Base-by-base conservation (phyloP, 192 early-diverging fungal species). In the Backusella mclennaniae region DNA sequence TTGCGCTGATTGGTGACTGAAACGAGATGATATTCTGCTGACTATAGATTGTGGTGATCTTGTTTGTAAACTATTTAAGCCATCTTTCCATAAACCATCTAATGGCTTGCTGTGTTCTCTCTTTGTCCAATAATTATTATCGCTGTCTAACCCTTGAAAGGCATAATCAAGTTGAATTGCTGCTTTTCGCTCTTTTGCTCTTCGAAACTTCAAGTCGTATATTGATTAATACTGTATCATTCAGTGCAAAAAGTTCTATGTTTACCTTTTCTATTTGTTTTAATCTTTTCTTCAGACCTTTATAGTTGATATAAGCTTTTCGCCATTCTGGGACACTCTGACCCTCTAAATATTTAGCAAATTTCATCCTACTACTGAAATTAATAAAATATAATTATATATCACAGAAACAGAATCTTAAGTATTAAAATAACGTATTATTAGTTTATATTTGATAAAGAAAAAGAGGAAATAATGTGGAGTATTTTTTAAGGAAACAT, bases 291-390 rank as follows among this genome's bases (percentile, higher is more conserved):
- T 90, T 91, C 21, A 91, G 83, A 4, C 85, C 84, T 71, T 85
- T 82, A 77, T 93, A 93, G 79, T 91, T 85, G 35, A 90, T 84
- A 59, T 93, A 93, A 76, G 87, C 90, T 74, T 90, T 89, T 75
- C 85, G 82, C 91, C 91, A 93, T 76, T 93, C 91, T 31, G 91
- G 90, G 15, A 91, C 87, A 36, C 85, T 86, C 78, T 93, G 89
- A 21, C 87, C 81, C 66, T 89, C 87, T 1, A 93, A 80, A 69
- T 90, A 93, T 73, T 91, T 89, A 74, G 90, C 88, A 82, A 93
- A 93, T 77, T 90, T 89, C 92, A 93, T 93, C 42, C 36, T n/a
- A 14, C 23, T 41, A 29, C 23, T 42, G 69, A 56, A 21, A 56
- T 26, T 3, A 53, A 53, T 53, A 39, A 21, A n/a, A 53, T 53